Evolutionary conservation across 2,329 filamentous ascomycete genomes (phyloP), one percentile per base, ranked within the genome.

Genomic region (Hypoxylon sp.): DNA sequence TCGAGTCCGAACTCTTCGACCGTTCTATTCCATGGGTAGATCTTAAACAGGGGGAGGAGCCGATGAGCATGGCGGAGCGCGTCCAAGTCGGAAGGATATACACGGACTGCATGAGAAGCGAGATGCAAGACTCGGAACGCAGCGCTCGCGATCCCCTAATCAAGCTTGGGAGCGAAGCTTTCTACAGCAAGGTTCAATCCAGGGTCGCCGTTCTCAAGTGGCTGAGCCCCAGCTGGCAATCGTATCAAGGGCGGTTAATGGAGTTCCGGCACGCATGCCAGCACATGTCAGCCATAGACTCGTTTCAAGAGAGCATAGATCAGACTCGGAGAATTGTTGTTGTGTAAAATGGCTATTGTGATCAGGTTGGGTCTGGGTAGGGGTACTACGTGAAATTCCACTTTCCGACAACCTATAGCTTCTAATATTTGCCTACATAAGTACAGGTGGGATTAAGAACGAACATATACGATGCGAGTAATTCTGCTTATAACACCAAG

Each of bases 251-350:
- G 9, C 20, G 32, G 12, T 9, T 59, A 28, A n/a, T 9, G 28
- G 28, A 53, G 18, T 52, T 60, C 32, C 48, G 56, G 14, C 20
- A 52, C 6, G 22, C 36, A 38, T 60, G 48, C n/a, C 38, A 60
- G 11, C 48, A 46, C 18, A 52, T 59, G n/a, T 28, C 14, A 20
- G 48, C 30, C 5, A 48, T 46, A 14, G 49, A 53, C 36, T n/a
- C 20, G 8, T 60, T 60, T 16, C 30, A 53, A 16, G 40, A 36
- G 26, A 22, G 14, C 2, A 60, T 53, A 28, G 9, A 28, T 20
- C 22, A 30, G 30, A 26, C 40, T 6, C 38, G 32, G 16, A 36
- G 8, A 5, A 53, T 48, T 24, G 8, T 5, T 8, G 53, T 60
- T 38, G 2, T 20, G 18, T 57, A 20, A 22, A 9, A 33, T 2